Percentiles rank a stretch among this genome's conserved stretches.
phyloP scores from a whole-genome alignment of 163 green algal genomes.

The Scenedesmus sp. region DNA sequence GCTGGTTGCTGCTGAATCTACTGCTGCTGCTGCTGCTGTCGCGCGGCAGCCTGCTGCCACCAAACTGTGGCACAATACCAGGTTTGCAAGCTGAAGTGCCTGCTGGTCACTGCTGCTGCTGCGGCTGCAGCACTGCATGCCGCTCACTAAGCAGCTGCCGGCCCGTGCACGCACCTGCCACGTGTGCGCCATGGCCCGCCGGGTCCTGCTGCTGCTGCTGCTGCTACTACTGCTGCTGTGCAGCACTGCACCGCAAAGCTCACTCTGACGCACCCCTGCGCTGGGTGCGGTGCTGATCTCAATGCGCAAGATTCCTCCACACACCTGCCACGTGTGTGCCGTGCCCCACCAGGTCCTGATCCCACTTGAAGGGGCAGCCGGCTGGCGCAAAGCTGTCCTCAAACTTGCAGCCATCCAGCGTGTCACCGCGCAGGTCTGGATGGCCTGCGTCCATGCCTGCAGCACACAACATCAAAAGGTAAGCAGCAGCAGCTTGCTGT shows the following conservation, averaged over 20 bases:
- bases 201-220: not conserved
- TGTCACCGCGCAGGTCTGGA: constrained; percentile 21
- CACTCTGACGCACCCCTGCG: too few species aligned
- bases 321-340: constrained; percentile 43
- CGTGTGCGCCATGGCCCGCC: constrained; percentile 30
- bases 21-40: not conserved
- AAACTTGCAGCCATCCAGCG: constrained; percentile 49
- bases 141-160: not conserved
- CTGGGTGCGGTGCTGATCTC: not conserved
- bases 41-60: not conserved
- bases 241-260: not conserved
- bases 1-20: not conserved
- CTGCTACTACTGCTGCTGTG: not conserved
- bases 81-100: too few species aligned
- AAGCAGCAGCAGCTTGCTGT: not conserved
- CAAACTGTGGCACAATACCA: too few species aligned
- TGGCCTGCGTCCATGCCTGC: constrained; percentile 25
- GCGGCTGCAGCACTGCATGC: not conserved
- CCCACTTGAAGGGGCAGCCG: constrained; percentile 46
- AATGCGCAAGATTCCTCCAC: not conserved
- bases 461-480: not conserved
- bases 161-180: not conserved
- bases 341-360: constrained; percentile 28
- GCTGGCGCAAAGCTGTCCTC: constrained; percentile 39
- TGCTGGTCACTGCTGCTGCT: not conserved